Conservation (phyloP, 306 rosid genomes). For the Morella rubra region DNA sequence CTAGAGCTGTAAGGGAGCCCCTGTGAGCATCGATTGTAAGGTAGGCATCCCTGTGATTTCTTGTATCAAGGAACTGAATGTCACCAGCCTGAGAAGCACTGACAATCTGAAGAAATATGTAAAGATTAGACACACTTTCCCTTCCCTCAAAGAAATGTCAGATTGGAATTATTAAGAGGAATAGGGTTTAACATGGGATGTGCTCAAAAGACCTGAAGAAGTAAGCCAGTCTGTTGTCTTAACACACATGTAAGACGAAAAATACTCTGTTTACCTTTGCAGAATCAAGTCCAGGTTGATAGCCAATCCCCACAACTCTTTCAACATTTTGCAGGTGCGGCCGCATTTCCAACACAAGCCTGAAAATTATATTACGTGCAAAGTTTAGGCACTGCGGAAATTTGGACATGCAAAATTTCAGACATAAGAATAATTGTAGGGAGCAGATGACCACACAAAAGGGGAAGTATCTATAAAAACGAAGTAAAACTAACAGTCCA, state of each 20-base stretch:
- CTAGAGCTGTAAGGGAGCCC: constrained; percentile 95
- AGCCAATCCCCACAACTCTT: constrained; percentile 91
- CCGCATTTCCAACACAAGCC: constrained; percentile 71
- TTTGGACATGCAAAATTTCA: constrained; percentile 3
- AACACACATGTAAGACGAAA: not conserved
- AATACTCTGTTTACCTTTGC: constrained; percentile 64
- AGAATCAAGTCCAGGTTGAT: constrained; percentile 95
- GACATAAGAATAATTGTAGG: not conserved
- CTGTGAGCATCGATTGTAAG: constrained; percentile 81
- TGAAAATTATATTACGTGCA: constrained; percentile 24
- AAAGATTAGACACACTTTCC: not conserved
- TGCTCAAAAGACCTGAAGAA: not conserved
- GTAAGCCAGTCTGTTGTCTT: not conserved
- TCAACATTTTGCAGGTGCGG: constrained; percentile 76
- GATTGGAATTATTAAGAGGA: not conserved
- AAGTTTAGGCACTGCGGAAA: constrained; percentile 12
- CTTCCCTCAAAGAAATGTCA: not conserved
- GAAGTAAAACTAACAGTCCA: not conserved
- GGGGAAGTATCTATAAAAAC: not conserved
- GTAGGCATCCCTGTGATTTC: constrained; percentile 61
- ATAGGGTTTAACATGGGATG: not conserved
- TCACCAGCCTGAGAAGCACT: constrained; percentile 98
- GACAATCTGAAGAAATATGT: constrained; percentile 58
- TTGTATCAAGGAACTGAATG: constrained; percentile 90
- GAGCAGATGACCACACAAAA: not conserved